These are phyloP conservation scores for Trichoderma reesei DNA, from an alignment of 495 filamentous ascomycete genomes.

Conservation along the genomic window DNA sequence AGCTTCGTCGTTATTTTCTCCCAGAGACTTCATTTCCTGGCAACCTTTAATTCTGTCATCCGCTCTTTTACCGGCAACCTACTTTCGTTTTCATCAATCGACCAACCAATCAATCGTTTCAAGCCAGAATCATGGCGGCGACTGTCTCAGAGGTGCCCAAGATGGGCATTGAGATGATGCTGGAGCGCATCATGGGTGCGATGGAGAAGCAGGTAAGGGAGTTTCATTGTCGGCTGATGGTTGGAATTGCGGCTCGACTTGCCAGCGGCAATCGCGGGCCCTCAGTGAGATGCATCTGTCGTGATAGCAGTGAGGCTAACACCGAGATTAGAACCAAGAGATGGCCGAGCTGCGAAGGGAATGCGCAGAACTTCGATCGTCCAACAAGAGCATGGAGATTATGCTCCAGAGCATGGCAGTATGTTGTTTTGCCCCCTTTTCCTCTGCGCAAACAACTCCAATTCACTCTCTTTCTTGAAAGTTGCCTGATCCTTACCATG, in stretches of 20 bases:
- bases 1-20: neutral
- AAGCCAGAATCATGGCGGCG: neutral
- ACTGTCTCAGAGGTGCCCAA: neutral
- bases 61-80: neutral
- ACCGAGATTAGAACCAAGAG: neutral
- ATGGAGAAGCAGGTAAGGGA: conserved; percentile 7
- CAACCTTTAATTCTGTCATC: neutral
- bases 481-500: neutral
- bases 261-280: neutral
- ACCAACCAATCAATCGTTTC: neutral
- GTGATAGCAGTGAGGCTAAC: neutral
- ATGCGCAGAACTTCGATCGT: neutral
- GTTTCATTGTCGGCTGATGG: neutral
- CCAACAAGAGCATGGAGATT: conserved; percentile 7
- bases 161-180: neutral
- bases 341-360: neutral
- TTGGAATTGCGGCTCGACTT: neutral
- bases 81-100: neutral
- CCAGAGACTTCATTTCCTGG: too few species aligned
- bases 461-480: neutral
- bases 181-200: conserved; percentile 7
- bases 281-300: neutral
- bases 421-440: neutral
- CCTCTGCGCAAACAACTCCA: neutral
- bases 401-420: conserved; percentile 5